Percentiles rank a stretch among this genome's conserved stretches.
These are phyloP conservation scores for Botrytis hyacinthi DNA, from an alignment of 2,329 filamentous ascomycete species.

Conservation along the genomic window DNA sequence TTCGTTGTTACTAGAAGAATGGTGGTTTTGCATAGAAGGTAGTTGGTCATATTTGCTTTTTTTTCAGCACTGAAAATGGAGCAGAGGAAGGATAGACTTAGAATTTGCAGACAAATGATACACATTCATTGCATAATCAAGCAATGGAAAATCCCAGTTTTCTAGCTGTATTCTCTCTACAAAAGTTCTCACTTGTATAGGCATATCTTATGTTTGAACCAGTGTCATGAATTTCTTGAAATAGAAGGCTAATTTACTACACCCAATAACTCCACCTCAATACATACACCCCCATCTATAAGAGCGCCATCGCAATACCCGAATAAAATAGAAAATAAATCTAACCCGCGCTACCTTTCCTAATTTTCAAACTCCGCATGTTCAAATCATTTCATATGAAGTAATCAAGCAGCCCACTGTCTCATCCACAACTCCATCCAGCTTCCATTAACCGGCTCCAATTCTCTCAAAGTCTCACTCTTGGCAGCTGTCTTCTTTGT, in stretches of 20 bases:
- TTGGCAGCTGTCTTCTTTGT: conserved; percentile 24
- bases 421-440: conserved; percentile 41
- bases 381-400: too few relatives aligned
- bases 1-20: background rate
- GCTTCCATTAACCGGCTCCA: conserved; percentile 35
- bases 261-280: background rate
- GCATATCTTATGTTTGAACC: background rate
- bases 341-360: background rate
- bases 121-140: background rate
- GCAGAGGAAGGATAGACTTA: background rate
- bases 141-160: background rate
- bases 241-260: background rate
- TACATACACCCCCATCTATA: background rate
- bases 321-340: background rate
- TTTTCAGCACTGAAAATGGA: background rate
- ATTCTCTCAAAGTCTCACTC: conserved; percentile 34
- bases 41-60: background rate
- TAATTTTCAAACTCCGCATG: background rate
- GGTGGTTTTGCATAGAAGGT: background rate
- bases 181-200: background rate
- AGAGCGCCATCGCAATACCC: background rate
- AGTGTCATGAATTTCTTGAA: background rate
- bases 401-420: conserved; percentile 36
- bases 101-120: background rate
- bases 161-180: background rate